Base-by-base conservation (phyloP, 345 rosid species). In the Geranium rotundifolium region DNA sequence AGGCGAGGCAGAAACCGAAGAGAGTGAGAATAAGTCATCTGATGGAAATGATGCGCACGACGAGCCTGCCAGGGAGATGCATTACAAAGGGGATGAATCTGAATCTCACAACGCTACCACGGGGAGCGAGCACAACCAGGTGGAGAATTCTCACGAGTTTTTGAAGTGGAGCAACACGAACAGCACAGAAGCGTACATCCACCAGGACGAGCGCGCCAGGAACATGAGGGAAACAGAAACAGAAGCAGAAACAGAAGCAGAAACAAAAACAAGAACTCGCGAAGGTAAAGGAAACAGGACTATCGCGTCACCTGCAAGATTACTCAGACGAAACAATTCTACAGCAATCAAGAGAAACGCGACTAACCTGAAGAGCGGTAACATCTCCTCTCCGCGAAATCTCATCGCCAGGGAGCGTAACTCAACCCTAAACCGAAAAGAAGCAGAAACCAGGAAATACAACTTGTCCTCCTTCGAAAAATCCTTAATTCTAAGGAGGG, bases 1-100 rank as follows among this genome's bases (percentile, higher is more conserved):
- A 34, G 73, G 67, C 17, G 18, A 52, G 41, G 41, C 7, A 34
- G 41, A 34, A 8, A 34, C 7, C 41, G 41, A 23, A 23, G 27
- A 34, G 41, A 34, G 41, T 34, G 41, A 34, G 6, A 8, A 34
- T 39, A 69, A 69, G 27, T 64, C 54, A 41, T 23, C 27, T 2
- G 85, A 65, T 69, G 82, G 80, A 76, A 70, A 71, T 71, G 80
- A 76, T 46, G 65, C 58, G 29, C 72, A 58, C 49, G 69, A 39
- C 62, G 83, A 82, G 62, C 85, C 79, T 72, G 85, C 87, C 27
- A 83, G 96, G 67, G 96, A 86, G 80, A 81, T 75, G 71, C 76
- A 86, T 66, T 86, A 89, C 75, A 83, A 83, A 19, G 93, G 91
- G 34, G 91, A 89, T 72, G 86, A 86, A 83, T 89, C 91, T 23